Base-by-base conservation (phyloP, 2,329 filamentous ascomycete species). In the Aspergillus sp. region DNA sequence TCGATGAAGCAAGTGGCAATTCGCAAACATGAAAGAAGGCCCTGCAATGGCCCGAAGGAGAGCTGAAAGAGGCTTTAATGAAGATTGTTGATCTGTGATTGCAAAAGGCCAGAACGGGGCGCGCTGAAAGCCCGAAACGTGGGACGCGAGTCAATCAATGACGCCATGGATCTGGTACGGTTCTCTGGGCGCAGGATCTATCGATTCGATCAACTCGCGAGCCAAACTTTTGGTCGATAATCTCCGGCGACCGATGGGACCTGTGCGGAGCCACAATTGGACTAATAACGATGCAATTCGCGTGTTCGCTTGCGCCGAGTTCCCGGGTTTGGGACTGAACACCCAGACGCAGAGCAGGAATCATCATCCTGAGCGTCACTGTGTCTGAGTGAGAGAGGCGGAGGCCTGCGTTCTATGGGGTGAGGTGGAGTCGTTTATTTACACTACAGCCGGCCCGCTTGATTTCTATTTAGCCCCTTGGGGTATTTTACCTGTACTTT, bases 131-230 rank as follows among this genome's bases (percentile, higher is more conserved):
- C 40, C 60, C 54, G 59, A 68, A 68, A 65, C 66, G 67, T 67
- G 70, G 69, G 65, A 73, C 68, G 70, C 66, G 70, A 70, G 49
- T 56, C 61, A 55, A 61, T 64, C 55, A 62, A 70, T 72, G 68
- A 72, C 68, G 68, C 59, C 60, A 64, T 66, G 62, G 54, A 57
- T 50, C 47, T 44, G 46, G 51, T 30, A 2, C 30, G 34, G 40
- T 30, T n/a, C 33, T 33, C 58, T 44, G 41, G 51, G 51, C 42
- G 50, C 49, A 58, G 58, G 51, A 57, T 58, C 42, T 58, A 48
- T 58, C 53, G 33, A 42, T 58, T 53, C 30, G 41, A 53, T 45
- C 41, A 45, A 20, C 42, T 13, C 34, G 34, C 34, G 34, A 37
- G 15, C 34, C 34, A 37, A 37, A 37, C 12, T 30, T 30, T 30